Evolutionary conservation across 768 basidiomycete species (phyloP).

Genomic region (Dendrothele bispora): DNA sequence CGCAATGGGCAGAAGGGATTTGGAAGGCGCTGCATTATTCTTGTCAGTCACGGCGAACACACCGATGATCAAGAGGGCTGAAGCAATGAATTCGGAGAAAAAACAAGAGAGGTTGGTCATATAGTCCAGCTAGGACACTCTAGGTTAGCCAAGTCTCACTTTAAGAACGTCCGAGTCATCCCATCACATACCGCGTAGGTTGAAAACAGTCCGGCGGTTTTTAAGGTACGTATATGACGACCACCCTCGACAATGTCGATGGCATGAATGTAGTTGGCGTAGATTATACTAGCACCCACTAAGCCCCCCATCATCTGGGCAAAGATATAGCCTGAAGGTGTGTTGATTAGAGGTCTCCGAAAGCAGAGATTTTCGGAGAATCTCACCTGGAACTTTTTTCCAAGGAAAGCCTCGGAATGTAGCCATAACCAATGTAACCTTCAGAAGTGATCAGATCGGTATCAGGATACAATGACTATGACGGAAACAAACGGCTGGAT

Average conservation of each 20-base stretch:
- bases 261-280: conserved; percentile 70
- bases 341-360: too few species aligned
- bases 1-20: conserved; percentile 53
- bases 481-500: conserved; percentile 21
- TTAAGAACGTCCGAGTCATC: too few species aligned
- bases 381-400: conserved; percentile 67
- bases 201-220: conserved; percentile 56
- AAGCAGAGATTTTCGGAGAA: too few species aligned
- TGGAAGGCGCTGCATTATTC: conserved; percentile 46
- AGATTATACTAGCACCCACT: conserved; percentile 60
- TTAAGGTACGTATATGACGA: conserved; percentile 47
- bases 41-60: conserved; percentile 57
- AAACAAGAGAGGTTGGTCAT: conserved; percentile 41
- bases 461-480: not conserved
- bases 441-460: not conserved
- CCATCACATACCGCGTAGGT: conserved; percentile 53
- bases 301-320: conserved; percentile 68
- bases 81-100: conserved; percentile 58
- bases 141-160: conserved; percentile 1
- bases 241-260: conserved; percentile 68
- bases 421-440: conserved; percentile 73
- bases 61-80: conserved; percentile 56
- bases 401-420: conserved; percentile 75
- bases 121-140: conserved; percentile 29
- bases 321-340: conserved; percentile 45